phyloP scores from a whole-genome alignment of 179 eudicot genomes.

The Kewa caespitosa region DNA sequence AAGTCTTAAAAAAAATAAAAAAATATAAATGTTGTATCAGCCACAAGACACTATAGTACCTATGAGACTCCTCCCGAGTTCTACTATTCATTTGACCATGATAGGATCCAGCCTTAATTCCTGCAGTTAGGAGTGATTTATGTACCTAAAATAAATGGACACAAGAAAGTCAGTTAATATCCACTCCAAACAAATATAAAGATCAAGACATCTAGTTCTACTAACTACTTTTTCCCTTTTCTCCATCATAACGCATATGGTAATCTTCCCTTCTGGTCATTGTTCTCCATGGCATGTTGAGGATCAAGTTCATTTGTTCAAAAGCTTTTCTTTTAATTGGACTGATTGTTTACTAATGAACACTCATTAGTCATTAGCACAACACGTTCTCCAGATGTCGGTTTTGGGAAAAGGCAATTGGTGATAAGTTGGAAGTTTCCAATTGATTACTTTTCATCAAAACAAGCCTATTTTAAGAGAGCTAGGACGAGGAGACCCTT shows the following conservation, averaged over 20 bases:
- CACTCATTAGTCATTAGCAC: too few species aligned
- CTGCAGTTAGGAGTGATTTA: slow-evolving; percentile 48
- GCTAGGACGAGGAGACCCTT: background rate
- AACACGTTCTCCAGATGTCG: background rate
- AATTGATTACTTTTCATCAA: too few species aligned
- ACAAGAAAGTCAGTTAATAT: slow-evolving; percentile 9
- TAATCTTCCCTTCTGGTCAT: background rate
- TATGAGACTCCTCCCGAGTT: slow-evolving; percentile 73
- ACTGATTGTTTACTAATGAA: too few species aligned
- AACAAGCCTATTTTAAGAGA: too few species aligned
- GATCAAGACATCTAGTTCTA: too few species aligned
- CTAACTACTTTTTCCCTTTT: too few species aligned
- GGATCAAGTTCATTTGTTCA: slow-evolving; percentile 13
- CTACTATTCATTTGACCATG: slow-evolving; percentile 75
- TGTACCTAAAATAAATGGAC: slow-evolving; percentile 40
- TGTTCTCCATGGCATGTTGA: background rate
- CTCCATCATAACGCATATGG: too few species aligned
- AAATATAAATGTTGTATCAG: background rate
- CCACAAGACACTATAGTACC: slow-evolving; percentile 35
- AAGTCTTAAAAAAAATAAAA: too few species aligned
- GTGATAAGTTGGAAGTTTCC: background rate
- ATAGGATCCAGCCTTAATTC: slow-evolving; percentile 73
- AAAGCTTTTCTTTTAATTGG: background rate
- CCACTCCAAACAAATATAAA: background rate
- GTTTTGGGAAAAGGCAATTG: background rate